phyloP scores from a whole-genome alignment of 2,329 filamentous ascomycete genomes.

The Ceratocystis huliohia region DNA sequence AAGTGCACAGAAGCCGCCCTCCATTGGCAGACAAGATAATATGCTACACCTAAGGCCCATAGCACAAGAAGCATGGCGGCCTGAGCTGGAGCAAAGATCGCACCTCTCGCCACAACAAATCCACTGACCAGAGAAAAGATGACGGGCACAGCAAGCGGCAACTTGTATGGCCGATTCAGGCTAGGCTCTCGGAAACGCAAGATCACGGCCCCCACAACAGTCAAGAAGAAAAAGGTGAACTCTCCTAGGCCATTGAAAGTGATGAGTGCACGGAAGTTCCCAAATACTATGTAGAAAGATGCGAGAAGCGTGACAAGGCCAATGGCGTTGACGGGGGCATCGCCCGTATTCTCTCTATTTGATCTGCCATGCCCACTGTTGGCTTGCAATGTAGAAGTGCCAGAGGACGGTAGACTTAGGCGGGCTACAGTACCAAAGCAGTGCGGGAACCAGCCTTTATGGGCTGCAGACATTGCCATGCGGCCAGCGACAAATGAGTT shows the following conservation, averaged over 20 bases:
- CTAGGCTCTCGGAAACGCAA: slow-evolving; percentile 44
- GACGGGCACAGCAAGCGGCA: slow-evolving; percentile 37
- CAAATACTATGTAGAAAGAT: slow-evolving; percentile 45
- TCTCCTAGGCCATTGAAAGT: slow-evolving; percentile 49
- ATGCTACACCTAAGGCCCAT: slow-evolving; percentile 34
- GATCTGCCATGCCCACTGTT: neutral
- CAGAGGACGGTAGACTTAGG: slow-evolving; percentile 27
- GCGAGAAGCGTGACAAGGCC: slow-evolving; percentile 38
- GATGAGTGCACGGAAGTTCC: slow-evolving; percentile 47
- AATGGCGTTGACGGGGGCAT: slow-evolving; percentile 43
- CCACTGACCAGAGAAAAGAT: slow-evolving; percentile 46
- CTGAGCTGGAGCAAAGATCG: slow-evolving; percentile 44
- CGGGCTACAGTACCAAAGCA: slow-evolving; percentile 35
- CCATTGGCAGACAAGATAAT: slow-evolving; percentile 31
- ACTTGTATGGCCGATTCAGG: slow-evolving; percentile 44
- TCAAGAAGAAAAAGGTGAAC: slow-evolving; percentile 52
- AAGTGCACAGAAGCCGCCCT: neutral
- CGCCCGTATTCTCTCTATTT: slow-evolving; percentile 26
- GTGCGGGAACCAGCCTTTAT: slow-evolving; percentile 38
- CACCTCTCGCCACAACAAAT: slow-evolving; percentile 46
- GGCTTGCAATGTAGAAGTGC: slow-evolving; percentile 15
- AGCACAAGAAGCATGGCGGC: slow-evolving; percentile 40
- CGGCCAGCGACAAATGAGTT: slow-evolving; percentile 51
- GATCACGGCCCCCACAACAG: slow-evolving; percentile 45
- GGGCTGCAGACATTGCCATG: slow-evolving; percentile 47